phyloP scores from a whole-genome alignment of 2,329 filamentous ascomycete genomes.

The Fusarium paranaense region DNA sequence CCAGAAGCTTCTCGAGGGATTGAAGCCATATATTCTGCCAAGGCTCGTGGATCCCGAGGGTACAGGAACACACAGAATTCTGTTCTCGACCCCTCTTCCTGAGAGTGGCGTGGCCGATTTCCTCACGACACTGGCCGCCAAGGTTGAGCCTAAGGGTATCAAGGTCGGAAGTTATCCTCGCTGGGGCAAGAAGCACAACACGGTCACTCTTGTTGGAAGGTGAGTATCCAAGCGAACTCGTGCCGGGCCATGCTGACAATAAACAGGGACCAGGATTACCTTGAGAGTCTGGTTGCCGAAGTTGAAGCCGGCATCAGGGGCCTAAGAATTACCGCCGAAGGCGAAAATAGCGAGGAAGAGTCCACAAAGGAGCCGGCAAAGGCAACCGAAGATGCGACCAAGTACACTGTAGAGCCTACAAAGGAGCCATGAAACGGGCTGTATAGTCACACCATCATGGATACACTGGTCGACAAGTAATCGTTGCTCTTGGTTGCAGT shows the following conservation, averaged over 20 bases:
- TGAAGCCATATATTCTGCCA: conserved; percentile 78
- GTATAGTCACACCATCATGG: not conserved
- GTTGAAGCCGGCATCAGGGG: conserved; percentile 83
- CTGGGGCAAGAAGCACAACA: conserved; percentile 89
- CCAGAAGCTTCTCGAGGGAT: conserved; percentile 78
- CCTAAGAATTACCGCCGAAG: conserved; percentile 75
- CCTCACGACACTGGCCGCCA: conserved; percentile 80
- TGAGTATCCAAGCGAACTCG: conserved; percentile 48
- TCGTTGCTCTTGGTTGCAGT: not conserved
- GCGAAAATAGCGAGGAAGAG: conserved; percentile 72
- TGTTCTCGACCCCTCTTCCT: conserved; percentile 87
- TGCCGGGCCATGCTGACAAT: conserved; percentile 24
- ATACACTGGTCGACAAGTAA: not conserved
- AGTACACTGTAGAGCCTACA: conserved; percentile 13
- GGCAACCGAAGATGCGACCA: conserved; percentile 23
- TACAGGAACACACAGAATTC: conserved; percentile 80
- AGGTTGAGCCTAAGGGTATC: conserved; percentile 79
- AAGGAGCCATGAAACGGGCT: conserved; percentile 21
- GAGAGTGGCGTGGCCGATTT: conserved; percentile 89
- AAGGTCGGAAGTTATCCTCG: conserved; percentile 97
- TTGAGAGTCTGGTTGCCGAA: conserved; percentile 83
- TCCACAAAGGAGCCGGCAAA: conserved; percentile 32
- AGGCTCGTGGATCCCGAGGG: conserved; percentile 82
- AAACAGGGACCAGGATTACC: conserved; percentile 75
- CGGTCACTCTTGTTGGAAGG: conserved; percentile 85